Percentiles rank a stretch among this genome's conserved stretches.
Evolutionary conservation across 495 filamentous ascomycete species (phyloP).

Genomic region (Penicillium bovifimosum): DNA sequence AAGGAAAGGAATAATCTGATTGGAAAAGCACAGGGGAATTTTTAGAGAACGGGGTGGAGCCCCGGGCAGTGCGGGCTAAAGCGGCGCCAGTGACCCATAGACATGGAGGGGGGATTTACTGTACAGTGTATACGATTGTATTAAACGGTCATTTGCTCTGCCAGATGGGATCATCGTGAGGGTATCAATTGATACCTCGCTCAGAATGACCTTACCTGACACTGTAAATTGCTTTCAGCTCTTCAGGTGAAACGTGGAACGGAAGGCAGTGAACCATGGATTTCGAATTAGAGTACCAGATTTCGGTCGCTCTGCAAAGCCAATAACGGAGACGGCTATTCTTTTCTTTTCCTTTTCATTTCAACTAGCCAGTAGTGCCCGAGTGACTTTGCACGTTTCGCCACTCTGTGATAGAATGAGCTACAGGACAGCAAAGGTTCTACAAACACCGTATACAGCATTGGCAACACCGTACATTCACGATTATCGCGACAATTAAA

Average conservation of each 20-base stretch:
- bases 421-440: neutral
- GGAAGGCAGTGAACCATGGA: neutral
- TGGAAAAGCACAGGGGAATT: conserved; percentile 13
- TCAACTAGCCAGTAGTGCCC: neutral
- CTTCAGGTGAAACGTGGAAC: neutral
- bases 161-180: neutral
- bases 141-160: neutral
- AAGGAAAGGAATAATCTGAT: conserved; percentile 22
- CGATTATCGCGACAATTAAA: neutral
- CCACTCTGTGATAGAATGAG: conserved; percentile 1
- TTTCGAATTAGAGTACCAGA: conserved; percentile 7
- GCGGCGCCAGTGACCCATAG: conserved; percentile 38
- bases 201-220: neutral
- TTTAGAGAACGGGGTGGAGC: conserved; percentile 21
- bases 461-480: neutral
- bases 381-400: neutral
- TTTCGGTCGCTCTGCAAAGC: conserved; percentile 2
- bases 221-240: neutral
- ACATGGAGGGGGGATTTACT: conserved; percentile 32
- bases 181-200: neutral
- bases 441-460: neutral
- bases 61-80: conserved; percentile 25
- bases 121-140: neutral
- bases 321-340: conserved; percentile 12
- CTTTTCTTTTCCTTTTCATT: neutral